Base-by-base conservation (phyloP, 2,329 filamentous ascomycete species). In the Ophiosphaerella narmari region DNA sequence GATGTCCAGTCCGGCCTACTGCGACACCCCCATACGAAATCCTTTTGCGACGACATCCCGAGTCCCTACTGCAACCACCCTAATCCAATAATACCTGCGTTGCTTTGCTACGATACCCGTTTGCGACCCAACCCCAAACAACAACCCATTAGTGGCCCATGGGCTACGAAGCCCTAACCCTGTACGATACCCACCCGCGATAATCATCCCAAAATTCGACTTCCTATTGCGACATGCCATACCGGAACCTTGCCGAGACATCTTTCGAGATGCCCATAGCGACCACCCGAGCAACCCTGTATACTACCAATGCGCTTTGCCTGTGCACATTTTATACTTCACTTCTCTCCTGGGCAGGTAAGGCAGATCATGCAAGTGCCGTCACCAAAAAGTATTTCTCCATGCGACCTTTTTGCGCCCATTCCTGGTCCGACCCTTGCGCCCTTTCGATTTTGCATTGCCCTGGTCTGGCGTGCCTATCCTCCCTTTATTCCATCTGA, bases 181-280 rank as follows among this genome's bases (percentile, higher is more conserved):
- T 41, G 23, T 46, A 38, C 43, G 36, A 51, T 46, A 26, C 12
- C 23, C 33, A 26, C 50, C n/a, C 26, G 34, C 16, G 21, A 34
- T 35, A 40, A 32, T 37, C n/a, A 21, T 16, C 21, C 18, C 39
- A 23, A 26, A 33, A 9, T 14, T 21, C 16, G 44, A 8, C 34
- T 16, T 41, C 46, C 43, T 48, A 52, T 45, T 36, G 29, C 51
- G 41, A 54, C 48, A 21, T 34, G 26, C 42, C 40, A 48, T 47
- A 37, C 40, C 24, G 39, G 33, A 31, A 12, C 36, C 36, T 23
- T 39, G 7, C 35, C 37, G 39, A 40, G 46, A 56, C 55, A 59
- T 51, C 51, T 51, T 41, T 24, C 41, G 32, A 57, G 51, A 54
- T 59, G 58, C 55, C 62, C 57, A 62, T 55, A 55, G 62, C 60